Evolutionary conservation across 495 filamentous ascomycete species (phyloP), one percentile per base, ranked within the genome.

Genomic region (Neurospora terricola): DNA sequence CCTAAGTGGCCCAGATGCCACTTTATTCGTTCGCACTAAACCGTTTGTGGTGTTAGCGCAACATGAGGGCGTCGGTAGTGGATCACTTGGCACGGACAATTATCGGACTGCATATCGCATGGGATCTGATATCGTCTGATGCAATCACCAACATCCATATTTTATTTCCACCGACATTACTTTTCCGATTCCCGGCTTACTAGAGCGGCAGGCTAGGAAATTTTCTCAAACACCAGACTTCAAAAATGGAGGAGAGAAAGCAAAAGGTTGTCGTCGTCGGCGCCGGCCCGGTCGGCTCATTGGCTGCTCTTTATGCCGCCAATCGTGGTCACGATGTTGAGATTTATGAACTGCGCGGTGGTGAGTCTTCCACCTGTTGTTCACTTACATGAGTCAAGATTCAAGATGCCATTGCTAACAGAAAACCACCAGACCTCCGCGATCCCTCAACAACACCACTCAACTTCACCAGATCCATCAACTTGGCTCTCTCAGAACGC

Each of bases 391-490:
- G 12, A n/a, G 21, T 36, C 38, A 69, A 42, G 37, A 30, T 72
- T 70, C 21, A 18, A n/a, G 54, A 16, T 27, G 5, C 11, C 43
- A 18, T 12, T 48, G 5, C 18, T 73, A n/a, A 73, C 43, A 54
- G 40, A 73, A 66, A 0, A 69, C 48, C 42, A 34, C 37, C 77
- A 97, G 96, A 98, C 85, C 90, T 98, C 62, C 91, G 96, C 38
- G 88, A 94, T 76, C 90, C 92, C 5, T 87, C 88, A 10, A 98
- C 94, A 1, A 90, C 90, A 12, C 94, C 96, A 0, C 86, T 98
- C 71, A 98, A 98, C 78, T 98, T 98, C 81, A 96, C 94, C 59
- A 97, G 93, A 81, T 98, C 96, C 16, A 99, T 99, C 85, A 99
- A 98, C 78, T 85, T 99, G 23, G 94, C 96, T 21, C 83, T 99